Percentiles rank a stretch among this genome's conserved stretches.
Evolutionary conservation across 2,329 filamentous ascomycete genomes (phyloP).

Genomic region (Aspergillus pseudonomiae): DNA sequence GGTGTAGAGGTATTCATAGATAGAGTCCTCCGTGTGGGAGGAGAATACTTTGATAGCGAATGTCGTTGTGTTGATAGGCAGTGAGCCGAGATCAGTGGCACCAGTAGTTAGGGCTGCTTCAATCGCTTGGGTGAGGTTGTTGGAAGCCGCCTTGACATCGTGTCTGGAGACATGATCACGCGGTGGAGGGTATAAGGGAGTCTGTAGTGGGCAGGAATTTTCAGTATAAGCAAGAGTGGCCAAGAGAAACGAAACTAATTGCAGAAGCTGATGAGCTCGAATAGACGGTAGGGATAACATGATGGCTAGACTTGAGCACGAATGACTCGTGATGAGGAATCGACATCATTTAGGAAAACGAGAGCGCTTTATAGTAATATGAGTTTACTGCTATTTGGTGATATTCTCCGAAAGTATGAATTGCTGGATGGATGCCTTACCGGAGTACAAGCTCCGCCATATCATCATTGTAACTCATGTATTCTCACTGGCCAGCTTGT

Average conservation of each 20-base stretch:
- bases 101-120: background rate
- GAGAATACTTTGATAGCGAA: conserved; percentile 47
- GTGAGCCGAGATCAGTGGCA: background rate
- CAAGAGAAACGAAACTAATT: background rate
- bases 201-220: background rate
- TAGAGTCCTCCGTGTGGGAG: conserved; percentile 26
- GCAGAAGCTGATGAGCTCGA: background rate
- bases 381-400: background rate
- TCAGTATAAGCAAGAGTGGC: background rate
- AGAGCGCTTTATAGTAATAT: background rate
- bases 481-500: background rate
- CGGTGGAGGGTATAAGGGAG: background rate
- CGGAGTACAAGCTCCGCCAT: background rate
- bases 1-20: conserved; percentile 35
- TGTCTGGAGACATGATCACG: background rate
- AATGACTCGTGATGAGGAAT: background rate
- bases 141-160: background rate
- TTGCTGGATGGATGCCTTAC: background rate
- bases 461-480: background rate
- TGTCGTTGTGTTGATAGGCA: conserved; percentile 29
- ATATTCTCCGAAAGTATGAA: background rate
- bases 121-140: background rate
- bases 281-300: background rate
- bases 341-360: background rate
- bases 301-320: background rate